Evolutionary conservation across 768 basidiomycete species (phyloP).

Genomic region (Boletus subparvulus): DNA sequence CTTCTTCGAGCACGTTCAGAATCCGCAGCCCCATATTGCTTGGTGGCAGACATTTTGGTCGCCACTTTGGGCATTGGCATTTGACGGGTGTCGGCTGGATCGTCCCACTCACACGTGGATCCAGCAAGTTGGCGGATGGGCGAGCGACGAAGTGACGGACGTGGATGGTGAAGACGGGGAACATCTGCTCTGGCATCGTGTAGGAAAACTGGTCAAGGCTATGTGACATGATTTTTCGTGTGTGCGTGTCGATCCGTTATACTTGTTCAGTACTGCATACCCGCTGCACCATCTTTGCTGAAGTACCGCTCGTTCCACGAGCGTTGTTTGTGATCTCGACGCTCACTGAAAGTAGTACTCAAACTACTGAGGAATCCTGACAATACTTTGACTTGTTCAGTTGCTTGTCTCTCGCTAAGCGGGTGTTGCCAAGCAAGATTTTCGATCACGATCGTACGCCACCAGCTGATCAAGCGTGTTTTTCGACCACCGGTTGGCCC

Average conservation of each 20-base stretch:
- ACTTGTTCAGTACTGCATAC: not conserved
- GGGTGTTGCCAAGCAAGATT: not conserved
- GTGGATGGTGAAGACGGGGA: conserved; percentile 56
- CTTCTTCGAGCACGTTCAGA: conserved; percentile 71
- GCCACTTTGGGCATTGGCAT: conserved; percentile 58
- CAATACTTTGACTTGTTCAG: not conserved
- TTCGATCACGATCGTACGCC: too few relatives aligned
- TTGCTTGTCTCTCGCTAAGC: too few relatives aligned
- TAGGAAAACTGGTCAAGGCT: conserved; percentile 56
- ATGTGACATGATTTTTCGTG: not conserved
- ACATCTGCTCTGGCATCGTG: conserved; percentile 57
- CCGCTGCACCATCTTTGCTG: not conserved
- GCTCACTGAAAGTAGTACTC: not conserved
- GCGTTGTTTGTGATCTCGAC: not conserved
- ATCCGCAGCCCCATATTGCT: conserved; percentile 49
- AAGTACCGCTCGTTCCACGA: not conserved
- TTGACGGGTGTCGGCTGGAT: conserved; percentile 67
- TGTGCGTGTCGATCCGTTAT: not conserved
- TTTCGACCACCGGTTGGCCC: not conserved
- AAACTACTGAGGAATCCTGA: not conserved
- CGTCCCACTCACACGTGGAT: conserved; percentile 52
- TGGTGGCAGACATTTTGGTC: conserved; percentile 78
- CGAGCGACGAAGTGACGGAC: conserved; percentile 43
- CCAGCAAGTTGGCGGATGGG: conserved; percentile 49
- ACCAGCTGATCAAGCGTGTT: not conserved